A percentile compares a stretch with the other conserved stretches of the same genome.
Conservation (phyloP, 331 rosid genomes). For the Prunus yedoensis region DNA sequence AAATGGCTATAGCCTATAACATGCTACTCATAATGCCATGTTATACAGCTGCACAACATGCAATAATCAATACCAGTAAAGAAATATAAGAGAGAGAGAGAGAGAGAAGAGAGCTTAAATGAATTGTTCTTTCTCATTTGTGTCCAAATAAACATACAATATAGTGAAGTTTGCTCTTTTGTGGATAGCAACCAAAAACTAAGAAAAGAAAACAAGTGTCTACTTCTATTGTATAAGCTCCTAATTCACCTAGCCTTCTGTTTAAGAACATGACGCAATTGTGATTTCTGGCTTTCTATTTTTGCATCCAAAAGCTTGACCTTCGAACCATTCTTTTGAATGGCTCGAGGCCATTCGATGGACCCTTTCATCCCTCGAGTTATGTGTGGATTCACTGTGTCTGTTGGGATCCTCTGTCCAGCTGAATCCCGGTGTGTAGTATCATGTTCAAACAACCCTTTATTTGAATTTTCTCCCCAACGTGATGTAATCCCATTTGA, state of each 20-base stretch:
- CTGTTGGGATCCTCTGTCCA: conserved; percentile 14
- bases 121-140: background rate
- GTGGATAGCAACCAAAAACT: background rate
- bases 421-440: conserved; percentile 9
- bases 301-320: conserved; percentile 43
- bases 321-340: conserved; percentile 33
- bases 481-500: conserved; percentile 16
- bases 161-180: background rate
- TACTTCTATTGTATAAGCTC: background rate
- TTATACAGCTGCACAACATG: background rate
- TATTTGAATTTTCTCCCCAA: background rate
- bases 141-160: background rate
- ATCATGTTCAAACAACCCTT: conserved; percentile 23
- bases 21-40: background rate
- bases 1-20: background rate
- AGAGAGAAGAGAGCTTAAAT: background rate
- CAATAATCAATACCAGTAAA: background rate
- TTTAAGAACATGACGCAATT: conserved; percentile 47
- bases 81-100: too few species aligned
- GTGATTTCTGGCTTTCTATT: conserved; percentile 52
- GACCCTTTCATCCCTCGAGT: conserved; percentile 61
- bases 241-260: conserved; percentile 25
- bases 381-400: conserved; percentile 53
- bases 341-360: conserved; percentile 54
- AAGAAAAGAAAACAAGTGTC: background rate